Conservation (phyloP, 768 basidiomycete species). For the Lactifluus rugatus region DNA sequence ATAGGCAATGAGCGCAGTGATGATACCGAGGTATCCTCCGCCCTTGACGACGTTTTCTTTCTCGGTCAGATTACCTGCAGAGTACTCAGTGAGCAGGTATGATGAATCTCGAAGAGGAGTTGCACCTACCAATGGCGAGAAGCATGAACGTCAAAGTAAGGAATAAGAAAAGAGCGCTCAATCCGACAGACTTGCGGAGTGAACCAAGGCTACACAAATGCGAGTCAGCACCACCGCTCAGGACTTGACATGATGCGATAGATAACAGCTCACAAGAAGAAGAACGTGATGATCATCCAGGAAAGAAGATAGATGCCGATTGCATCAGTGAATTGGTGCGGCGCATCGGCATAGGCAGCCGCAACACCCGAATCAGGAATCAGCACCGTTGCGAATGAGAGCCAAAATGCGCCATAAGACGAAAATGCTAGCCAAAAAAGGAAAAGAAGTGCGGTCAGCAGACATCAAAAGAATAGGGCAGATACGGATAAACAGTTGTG, state of each 20-base stretch:
- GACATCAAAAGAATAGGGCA: neutral
- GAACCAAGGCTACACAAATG: slow-evolving; percentile 34
- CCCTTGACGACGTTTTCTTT: slow-evolving; percentile 26
- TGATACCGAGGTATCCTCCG: slow-evolving; percentile 32
- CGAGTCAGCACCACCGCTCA: neutral
- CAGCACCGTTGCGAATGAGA: slow-evolving; percentile 68
- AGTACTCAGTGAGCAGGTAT: slow-evolving; percentile 18
- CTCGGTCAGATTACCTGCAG: neutral
- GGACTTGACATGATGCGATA: neutral
- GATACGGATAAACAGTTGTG: neutral
- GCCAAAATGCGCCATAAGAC: slow-evolving; percentile 83
- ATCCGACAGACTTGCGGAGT: slow-evolving; percentile 40
- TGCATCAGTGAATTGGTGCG: slow-evolving; percentile 40
- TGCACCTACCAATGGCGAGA: slow-evolving; percentile 32
- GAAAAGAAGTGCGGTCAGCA: slow-evolving; percentile 11
- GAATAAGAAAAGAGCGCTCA: slow-evolving; percentile 43
- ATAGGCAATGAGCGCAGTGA: slow-evolving; percentile 41
- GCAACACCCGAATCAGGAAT: slow-evolving; percentile 58
- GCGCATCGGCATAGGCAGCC: slow-evolving; percentile 35
- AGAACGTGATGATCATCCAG: slow-evolving; percentile 66
- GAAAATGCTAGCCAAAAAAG: slow-evolving; percentile 53
- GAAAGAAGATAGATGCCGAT: slow-evolving; percentile 65
- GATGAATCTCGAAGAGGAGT: neutral
- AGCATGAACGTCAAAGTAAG: slow-evolving; percentile 45
- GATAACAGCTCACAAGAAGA: slow-evolving; percentile 46